Percentiles rank a stretch among this genome's conserved stretches.
phyloP scores from a whole-genome alignment of 768 basidiomycete species.

The Boletales sp. region DNA sequence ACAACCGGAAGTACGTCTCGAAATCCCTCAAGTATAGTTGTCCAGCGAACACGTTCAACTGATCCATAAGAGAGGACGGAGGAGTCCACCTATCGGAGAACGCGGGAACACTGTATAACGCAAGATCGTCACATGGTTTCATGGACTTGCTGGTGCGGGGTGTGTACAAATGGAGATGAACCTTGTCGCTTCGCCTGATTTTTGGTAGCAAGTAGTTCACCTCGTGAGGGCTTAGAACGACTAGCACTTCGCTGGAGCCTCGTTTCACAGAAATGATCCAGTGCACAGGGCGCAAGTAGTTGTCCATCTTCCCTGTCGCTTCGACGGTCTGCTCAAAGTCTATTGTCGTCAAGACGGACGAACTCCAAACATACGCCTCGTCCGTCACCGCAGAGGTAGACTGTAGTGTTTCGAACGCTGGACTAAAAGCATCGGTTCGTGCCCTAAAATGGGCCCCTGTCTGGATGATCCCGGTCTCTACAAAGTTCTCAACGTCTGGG shows the following conservation, averaged over 20 bases:
- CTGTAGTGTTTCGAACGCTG: conserved; percentile 10
- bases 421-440: conserved; percentile 18
- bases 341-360: conserved; percentile 10
- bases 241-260: conserved; percentile 27
- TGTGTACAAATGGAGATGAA: conserved; percentile 41
- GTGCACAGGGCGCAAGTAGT: conserved; percentile 37
- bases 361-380: conserved; percentile 20
- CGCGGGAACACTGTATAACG: conserved; percentile 19
- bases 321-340: conserved; percentile 15
- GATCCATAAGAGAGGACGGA: conserved; percentile 16
- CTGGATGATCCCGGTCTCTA: conserved; percentile 26
- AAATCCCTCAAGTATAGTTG: conserved; percentile 39
- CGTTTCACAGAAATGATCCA: conserved; percentile 41
- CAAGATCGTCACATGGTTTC: conserved; percentile 34
- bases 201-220: conserved; percentile 35
- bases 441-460: not conserved
- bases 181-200: conserved; percentile 30
- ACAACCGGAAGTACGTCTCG: conserved; percentile 31
- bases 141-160: conserved; percentile 34
- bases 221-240: conserved; percentile 42
- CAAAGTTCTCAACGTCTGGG: not conserved
- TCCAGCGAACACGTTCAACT: conserved; percentile 44
- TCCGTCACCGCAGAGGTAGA: conserved; percentile 5
- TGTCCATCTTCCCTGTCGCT: conserved; percentile 17
- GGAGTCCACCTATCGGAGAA: conserved; percentile 17